phyloP scores from a whole-genome alignment of 176 grass and related monocot species.

The Cocos nucifera region DNA sequence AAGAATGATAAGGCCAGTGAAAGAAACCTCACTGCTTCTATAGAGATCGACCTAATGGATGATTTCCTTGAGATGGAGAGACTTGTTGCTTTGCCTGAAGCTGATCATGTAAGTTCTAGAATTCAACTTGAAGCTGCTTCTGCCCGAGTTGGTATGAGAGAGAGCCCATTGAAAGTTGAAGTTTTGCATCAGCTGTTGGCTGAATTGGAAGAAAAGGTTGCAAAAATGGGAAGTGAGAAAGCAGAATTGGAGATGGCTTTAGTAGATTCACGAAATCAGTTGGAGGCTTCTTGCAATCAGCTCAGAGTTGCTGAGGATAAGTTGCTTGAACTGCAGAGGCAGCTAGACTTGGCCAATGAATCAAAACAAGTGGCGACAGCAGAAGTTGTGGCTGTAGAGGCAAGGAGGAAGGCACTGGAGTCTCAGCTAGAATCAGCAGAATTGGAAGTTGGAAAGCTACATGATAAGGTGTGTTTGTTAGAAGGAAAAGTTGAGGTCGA shows the following conservation, averaged over 20 bases:
- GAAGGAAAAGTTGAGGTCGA: constrained; percentile 46
- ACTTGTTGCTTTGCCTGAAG: constrained; percentile 55
- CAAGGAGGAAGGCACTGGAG: constrained; percentile 34
- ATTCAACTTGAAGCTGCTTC: constrained; percentile 44
- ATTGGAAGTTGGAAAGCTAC: constrained; percentile 38
- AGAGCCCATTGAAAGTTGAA: constrained; percentile 40
- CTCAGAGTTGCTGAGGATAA: constrained; percentile 41
- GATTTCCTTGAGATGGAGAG: constrained; percentile 99
- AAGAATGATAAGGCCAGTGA: constrained; percentile 34
- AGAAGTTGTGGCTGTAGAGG: constrained; percentile 34
- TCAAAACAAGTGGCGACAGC: constrained; percentile 30
- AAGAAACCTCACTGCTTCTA: constrained; percentile 36
- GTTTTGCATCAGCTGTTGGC: constrained; percentile 23
- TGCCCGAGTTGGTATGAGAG: constrained; percentile 25
- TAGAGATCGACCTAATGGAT: constrained; percentile 94
- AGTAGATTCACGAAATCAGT: constrained; percentile 44
- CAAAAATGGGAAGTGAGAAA: constrained; percentile 62
- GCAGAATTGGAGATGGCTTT: constrained; percentile 41
- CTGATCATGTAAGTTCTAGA: constrained; percentile 28
- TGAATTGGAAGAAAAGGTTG: constrained; percentile 35
- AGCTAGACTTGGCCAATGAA: constrained; percentile 47
- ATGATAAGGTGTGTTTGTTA: constrained; percentile 35
- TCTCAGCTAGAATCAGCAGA: constrained; percentile 37
- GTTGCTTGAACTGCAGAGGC: constrained; percentile 52
- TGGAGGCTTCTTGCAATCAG: constrained; percentile 33